phyloP scores from a whole-genome alignment of 73 alveolate species.

The Durusdinium trenchii region DNA sequence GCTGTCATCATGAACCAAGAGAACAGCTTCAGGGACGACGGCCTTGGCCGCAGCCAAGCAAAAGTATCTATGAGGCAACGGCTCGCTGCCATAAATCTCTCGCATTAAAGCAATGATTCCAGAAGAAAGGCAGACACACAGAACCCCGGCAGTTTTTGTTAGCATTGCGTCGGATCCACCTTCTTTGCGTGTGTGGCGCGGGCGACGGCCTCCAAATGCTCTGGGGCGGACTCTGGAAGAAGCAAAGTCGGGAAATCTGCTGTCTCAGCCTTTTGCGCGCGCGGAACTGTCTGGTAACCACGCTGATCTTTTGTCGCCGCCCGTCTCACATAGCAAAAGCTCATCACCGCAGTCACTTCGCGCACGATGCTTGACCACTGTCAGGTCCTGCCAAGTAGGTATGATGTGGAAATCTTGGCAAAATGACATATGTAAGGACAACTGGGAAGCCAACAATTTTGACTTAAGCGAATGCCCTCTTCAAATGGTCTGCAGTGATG shows the following conservation, averaged over 20 bases:
- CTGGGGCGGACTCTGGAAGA: background rate
- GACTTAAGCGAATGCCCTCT: background rate
- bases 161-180: background rate
- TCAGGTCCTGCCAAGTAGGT: background rate
- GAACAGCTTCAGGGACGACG: background rate
- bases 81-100: constrained; percentile 39
- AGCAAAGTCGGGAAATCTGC: background rate
- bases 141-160: constrained; percentile 19
- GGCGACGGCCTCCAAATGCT: background rate
- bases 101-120: background rate
- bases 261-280: background rate
- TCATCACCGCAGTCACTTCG: background rate
- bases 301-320: constrained; percentile 11
- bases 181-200: constrained; percentile 15
- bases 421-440: too few relatives aligned
- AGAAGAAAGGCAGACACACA: constrained; percentile 5
- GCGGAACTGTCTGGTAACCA: background rate
- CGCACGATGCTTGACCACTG: constrained; percentile 16
- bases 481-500: background rate
- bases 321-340: background rate
- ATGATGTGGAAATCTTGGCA: too few relatives aligned
- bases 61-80: background rate
- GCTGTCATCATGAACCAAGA: constrained; percentile 7
- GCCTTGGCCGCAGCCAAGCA: background rate
- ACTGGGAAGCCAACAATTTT: background rate